Evolutionary conservation across 305 asterid species (phyloP).

Genomic region (Fraxinus paxiana): DNA sequence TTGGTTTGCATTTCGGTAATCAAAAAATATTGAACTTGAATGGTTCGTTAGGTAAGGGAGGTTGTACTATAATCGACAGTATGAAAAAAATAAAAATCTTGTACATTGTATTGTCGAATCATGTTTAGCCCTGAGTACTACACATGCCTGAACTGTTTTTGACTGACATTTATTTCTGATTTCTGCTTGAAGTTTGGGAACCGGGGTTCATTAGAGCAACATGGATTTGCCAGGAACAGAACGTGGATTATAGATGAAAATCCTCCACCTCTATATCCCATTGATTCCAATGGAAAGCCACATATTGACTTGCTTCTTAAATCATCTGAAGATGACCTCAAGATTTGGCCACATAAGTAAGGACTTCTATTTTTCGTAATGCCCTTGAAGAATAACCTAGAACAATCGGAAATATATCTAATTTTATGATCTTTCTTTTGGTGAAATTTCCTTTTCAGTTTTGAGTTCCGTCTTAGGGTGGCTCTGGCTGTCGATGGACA

Average conservation of each 20-base stretch:
- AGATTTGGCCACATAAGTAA: conserved; percentile 74
- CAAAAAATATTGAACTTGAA: neutral
- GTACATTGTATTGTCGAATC: neutral
- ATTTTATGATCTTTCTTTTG: neutral
- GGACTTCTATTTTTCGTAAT: neutral
- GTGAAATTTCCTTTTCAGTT: conserved; percentile 31
- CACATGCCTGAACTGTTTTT: neutral
- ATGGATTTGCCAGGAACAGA: conserved; percentile 73
- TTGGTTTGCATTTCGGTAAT: neutral
- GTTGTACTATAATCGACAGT: neutral
- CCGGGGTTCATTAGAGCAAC: conserved; percentile 71
- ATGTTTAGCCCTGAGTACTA: neutral
- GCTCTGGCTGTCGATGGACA: conserved; percentile 50
- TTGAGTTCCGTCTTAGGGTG: conserved; percentile 67
- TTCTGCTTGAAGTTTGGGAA: conserved; percentile 51
- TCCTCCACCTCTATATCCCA: conserved; percentile 53
- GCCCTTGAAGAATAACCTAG: neutral
- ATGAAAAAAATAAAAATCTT: neutral
- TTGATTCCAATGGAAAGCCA: conserved; percentile 42
- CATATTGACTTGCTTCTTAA: conserved; percentile 53
- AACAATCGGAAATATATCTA: neutral
- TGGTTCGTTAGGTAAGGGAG: neutral
- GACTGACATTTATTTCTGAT: conserved; percentile 3
- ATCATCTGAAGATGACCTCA: conserved; percentile 65
- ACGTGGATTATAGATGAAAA: conserved; percentile 59